Conservation (phyloP, 805 yeast genomes). For the Candida fluviatilis region DNA sequence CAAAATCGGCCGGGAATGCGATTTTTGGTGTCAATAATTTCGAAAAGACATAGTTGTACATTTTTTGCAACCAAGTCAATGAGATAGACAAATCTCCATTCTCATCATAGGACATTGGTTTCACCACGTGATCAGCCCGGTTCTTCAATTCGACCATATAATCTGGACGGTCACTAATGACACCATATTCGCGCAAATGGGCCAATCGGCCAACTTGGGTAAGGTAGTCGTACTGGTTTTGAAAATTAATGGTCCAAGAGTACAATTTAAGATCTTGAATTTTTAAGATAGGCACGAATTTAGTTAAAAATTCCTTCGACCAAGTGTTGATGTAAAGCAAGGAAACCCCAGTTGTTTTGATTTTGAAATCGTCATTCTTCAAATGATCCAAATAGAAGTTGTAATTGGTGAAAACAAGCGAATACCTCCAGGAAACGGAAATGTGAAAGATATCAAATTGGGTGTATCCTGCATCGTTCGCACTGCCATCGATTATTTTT, state of each 20-base stretch:
- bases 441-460: constrained; percentile 36
- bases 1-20: constrained; percentile 16
- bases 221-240: constrained; percentile 33
- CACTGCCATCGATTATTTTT: constrained; percentile 12
- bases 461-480: constrained; percentile 14
- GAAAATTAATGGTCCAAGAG: constrained; percentile 38
- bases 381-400: constrained; percentile 25
- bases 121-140: constrained; percentile 2
- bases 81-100: constrained; percentile 7
- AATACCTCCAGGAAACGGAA: constrained; percentile 29
- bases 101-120: constrained; percentile 6
- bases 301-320: constrained; percentile 29
- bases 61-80: constrained; percentile 13
- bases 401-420: constrained; percentile 30
- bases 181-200: constrained; percentile 27
- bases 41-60: constrained; percentile 8
- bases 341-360: constrained; percentile 33
- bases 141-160: constrained; percentile 17
- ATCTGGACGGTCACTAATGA: constrained; percentile 35
- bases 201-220: constrained; percentile 20
- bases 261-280: constrained; percentile 28
- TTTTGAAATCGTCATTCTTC: constrained; percentile 19
- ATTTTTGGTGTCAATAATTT: constrained; percentile 12
- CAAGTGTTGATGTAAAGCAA: constrained; percentile 35
- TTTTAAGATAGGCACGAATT: constrained; percentile 34